Base-by-base conservation (phyloP, 495 filamentous ascomycete species). In the Aspergillus diversus region DNA sequence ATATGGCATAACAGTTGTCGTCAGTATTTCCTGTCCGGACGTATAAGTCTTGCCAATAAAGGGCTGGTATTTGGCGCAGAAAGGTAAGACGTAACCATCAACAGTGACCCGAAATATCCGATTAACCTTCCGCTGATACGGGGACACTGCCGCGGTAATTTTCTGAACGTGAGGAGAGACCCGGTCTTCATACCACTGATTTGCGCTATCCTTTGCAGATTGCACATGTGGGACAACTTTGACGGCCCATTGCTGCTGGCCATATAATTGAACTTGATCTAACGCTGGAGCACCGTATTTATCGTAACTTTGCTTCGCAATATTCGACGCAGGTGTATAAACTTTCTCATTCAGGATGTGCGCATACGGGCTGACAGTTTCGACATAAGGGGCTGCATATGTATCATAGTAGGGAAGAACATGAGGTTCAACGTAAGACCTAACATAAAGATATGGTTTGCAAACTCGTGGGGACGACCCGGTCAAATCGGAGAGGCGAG, bases 351-450 rank as follows among this genome's bases (percentile, higher is more conserved):
- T 86, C 64, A 93, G 71, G 3, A 81, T 78, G 12, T 87, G 66
- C 65, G 90, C 86, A 71, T 97, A 96, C 0, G 93, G 93, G 35
- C 85, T 84, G 32, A 84, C 89, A 31, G 83, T 69, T n/a, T 92
- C 85, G 53, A 97, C 85, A 66, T 97, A 92, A 12, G 90, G 92
- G 3, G 89, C 90, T 6, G 88, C 88, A 67, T 97, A 97, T 35
- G 82, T 69, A 62, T 93, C 79, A 72, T 97, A 98, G 77, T 97
- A 97, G 27, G 96, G 96, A 50, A 86, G 80, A 37, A 96, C 65
- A 71, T 95, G 88, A 7, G 96, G 95, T 33, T 84, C 75, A 51
- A 92, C 76, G 43, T 89, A 81, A 4, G 88, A 84, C 60, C 87
- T 87, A 55, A 86, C 77, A 53, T 87, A 80, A 55, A 97, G 84